Conservation (phyloP, 2,329 filamentous ascomycete genomes). For the Aspergillus uvarum region DNA sequence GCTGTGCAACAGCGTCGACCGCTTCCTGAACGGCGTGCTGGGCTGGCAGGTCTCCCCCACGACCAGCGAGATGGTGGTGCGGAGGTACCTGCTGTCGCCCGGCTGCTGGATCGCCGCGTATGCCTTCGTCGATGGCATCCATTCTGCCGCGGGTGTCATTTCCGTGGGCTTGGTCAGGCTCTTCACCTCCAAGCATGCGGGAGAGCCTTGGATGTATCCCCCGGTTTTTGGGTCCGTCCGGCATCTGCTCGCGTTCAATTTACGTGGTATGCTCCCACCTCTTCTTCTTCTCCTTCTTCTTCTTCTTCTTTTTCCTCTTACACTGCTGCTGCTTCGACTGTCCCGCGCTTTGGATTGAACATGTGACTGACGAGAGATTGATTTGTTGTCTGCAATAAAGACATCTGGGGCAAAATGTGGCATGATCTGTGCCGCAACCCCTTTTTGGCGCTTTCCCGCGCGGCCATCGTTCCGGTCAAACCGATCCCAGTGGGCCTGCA, state of each 20-base stretch:
- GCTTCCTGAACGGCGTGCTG: background rate
- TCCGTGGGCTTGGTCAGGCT: constrained; percentile 8
- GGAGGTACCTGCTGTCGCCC: constrained; percentile 11
- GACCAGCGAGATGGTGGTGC: constrained; percentile 6
- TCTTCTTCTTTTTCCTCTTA: too few species aligned
- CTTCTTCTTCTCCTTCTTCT: too few species aligned
- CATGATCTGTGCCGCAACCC: constrained; percentile 20
- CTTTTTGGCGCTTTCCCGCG: constrained; percentile 11
- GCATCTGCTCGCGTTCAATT: constrained; percentile 11
- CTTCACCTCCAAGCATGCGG: constrained; percentile 3
- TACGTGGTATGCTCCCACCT: constrained; percentile 11
- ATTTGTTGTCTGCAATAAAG: background rate
- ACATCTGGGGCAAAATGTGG: constrained; percentile 22
- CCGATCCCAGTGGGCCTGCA: background rate
- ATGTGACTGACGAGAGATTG: too few species aligned
- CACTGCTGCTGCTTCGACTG: too few species aligned
- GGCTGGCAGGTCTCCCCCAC: constrained; percentile 1
- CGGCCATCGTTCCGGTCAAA: constrained; percentile 6
- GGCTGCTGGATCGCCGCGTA: constrained; percentile 17
- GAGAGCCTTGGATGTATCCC: constrained; percentile 22
- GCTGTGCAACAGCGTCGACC: constrained; percentile 2
- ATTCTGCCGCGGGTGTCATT: constrained; percentile 8
- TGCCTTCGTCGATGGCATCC: constrained; percentile 18
- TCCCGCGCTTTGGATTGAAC: too few species aligned
- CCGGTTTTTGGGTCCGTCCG: constrained; percentile 15